Evolutionary conservation across 73 alveolate species (phyloP), one percentile per base, ranked within the genome.

Genomic region (Paramecium caudatum): DNA sequence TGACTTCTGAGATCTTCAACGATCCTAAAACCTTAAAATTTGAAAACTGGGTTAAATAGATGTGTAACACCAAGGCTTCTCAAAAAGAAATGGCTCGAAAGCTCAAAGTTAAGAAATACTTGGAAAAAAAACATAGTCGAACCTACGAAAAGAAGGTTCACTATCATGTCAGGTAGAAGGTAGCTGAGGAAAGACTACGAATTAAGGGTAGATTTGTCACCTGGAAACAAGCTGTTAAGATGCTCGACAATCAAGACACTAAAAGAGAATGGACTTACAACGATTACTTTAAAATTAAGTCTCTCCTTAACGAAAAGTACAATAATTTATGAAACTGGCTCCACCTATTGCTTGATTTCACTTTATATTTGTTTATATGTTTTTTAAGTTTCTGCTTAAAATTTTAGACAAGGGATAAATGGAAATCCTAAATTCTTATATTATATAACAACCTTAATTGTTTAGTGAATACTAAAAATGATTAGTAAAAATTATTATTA

Each of bases 121-220:
- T 62, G 55, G 92, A 85, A 32, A 85, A 85, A 41, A 85, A 74
- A 68, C 82, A 85, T 7, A 85, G 63, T 62, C 61, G 92, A 85
- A 62, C 92, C 34, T 85, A 61, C 46, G 63, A 70, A 46, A 85
- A 85, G 63, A 85, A 85, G 23, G 83, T 85, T 39, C 83, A 69
- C 37, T 85, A 85, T 62, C 80, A 85, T 37, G 50, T 85, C 32
- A 85, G 92, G 63, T 45, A 85, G 92, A 85, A 85, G 17, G 92
- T 85, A 21, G 92, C 92, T 4, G 92, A 85, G n/a, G 92, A 74
- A 7, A 85, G 92, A 62, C 27, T 85, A 10, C 61, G 92, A 85
- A 80, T 85, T 5, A 85, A 85, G 47, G 92, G 92, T 21, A 85
- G 92, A 62, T 85, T 85, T 30, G 92, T 85, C 4, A 85, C 92